phyloP scores from a whole-genome alignment of 371 early-diverging fungal genomes.

The Mucor racemosus region DNA sequence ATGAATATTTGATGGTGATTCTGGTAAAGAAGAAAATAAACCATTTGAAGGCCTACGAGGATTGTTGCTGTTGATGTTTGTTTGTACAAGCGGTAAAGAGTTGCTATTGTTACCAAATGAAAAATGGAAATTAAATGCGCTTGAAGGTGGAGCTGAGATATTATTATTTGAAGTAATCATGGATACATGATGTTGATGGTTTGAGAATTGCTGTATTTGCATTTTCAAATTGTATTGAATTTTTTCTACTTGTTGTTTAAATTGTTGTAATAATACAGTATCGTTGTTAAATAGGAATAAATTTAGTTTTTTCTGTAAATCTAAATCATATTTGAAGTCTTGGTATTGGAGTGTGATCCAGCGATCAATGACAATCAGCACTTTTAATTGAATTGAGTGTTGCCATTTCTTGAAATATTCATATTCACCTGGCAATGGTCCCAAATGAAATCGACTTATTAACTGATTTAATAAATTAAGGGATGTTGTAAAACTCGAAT shows the following conservation, averaged over 20 bases:
- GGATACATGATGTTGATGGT: slow-evolving; percentile 6
- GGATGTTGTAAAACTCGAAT: slow-evolving; percentile 61
- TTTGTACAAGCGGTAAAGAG: slow-evolving; percentile 12
- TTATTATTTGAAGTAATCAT: not conserved
- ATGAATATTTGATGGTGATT: not conserved
- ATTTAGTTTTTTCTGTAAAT: slow-evolving; percentile 25
- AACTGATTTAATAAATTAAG: slow-evolving; percentile 56
- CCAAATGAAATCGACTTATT: slow-evolving; percentile 57
- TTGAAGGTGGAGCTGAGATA: not conserved
- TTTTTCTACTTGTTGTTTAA: slow-evolving; percentile 10
- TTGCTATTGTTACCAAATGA: slow-evolving; percentile 3
- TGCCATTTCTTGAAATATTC: slow-evolving; percentile 62
- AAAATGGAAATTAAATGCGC: slow-evolving; percentile 8
- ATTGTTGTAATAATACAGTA: not conserved
- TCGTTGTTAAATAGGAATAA: slow-evolving; percentile 19
- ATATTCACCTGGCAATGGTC: slow-evolving; percentile 49
- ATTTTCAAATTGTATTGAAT: slow-evolving; percentile 7
- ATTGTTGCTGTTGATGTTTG: not conserved
- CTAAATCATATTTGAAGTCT: slow-evolving; percentile 55
- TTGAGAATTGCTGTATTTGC: slow-evolving; percentile 6
- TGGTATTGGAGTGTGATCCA: slow-evolving; percentile 68
- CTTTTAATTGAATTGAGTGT: slow-evolving; percentile 60
- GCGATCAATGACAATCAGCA: slow-evolving; percentile 61
- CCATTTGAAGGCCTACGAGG: slow-evolving; percentile 11
- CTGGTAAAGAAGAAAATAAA: not conserved